Evolutionary conservation across 352 stramenopile species (phyloP).

Genomic region (Globisporangium paroecandrum): DNA sequence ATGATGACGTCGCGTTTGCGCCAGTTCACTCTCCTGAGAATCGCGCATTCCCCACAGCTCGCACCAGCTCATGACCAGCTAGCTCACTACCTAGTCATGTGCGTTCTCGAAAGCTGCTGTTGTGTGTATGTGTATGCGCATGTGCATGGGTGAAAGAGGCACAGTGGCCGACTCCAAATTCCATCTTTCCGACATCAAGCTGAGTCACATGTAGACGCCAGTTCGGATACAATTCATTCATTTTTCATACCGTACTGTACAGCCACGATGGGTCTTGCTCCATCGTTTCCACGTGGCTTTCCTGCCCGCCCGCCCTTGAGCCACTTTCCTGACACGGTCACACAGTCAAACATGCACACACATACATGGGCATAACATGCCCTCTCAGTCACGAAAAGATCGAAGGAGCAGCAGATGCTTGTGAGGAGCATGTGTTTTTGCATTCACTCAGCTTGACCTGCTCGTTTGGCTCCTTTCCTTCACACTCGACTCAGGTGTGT

Average conservation of each 20-base stretch:
- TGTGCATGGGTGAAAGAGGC: background rate
- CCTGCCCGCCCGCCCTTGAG: background rate
- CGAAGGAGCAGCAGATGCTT: background rate
- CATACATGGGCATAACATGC: background rate
- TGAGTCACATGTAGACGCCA: background rate
- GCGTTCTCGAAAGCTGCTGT: background rate
- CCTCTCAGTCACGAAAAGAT: background rate
- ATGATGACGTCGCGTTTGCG: background rate
- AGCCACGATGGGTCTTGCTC: background rate
- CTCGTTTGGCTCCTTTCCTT: background rate
- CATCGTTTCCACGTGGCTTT: background rate
- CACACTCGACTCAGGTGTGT: background rate
- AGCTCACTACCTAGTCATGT: too few species aligned
- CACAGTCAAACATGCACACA: background rate
- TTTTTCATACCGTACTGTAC: background rate
- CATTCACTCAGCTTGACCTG: constrained; percentile 1
- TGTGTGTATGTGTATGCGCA: background rate
- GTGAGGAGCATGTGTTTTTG: constrained; percentile 10
- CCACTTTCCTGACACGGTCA: background rate
- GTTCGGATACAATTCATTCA: background rate
- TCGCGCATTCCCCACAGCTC: background rate
- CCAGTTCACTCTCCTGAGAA: background rate
- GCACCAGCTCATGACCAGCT: background rate
- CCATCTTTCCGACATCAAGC: background rate
- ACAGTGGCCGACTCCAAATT: too few species aligned